These are phyloP conservation scores for Nicotiana paniculata DNA, from an alignment of 257 asterid species.

Conservation along the genomic window DNA sequence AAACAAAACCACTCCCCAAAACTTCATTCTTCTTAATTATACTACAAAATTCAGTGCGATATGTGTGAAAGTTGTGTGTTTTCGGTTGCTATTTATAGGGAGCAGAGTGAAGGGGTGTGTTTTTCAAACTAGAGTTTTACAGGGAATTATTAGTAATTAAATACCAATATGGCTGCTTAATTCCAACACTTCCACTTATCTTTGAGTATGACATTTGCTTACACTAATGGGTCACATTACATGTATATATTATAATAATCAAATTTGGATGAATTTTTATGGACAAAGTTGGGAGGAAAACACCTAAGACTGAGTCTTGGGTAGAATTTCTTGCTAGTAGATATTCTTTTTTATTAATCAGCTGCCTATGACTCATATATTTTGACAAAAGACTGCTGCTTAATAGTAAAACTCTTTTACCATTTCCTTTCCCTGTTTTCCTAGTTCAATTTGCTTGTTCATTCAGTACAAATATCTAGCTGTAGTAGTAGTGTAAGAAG, in stretches of 20 bases:
- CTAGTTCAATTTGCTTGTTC: neutral
- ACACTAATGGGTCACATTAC: neutral
- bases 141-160: neutral
- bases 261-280: neutral
- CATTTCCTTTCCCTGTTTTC: neutral
- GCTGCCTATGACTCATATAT: neutral
- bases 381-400: neutral
- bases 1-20: constrained; percentile 13
- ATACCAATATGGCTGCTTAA: neutral
- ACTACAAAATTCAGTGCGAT: no score
- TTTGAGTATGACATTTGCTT: neutral
- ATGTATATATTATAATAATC: neutral
- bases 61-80: neutral
- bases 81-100: constrained; percentile 5
- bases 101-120: neutral
- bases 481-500: no score
- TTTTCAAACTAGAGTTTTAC: neutral
- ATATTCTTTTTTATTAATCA: neutral
- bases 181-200: neutral
- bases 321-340: neutral
- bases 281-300: neutral
- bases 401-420: neutral
- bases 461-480: no score
- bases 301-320: neutral
- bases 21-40: neutral